Conservation (phyloP, 2,329 filamentous ascomycete species). For the Ceratocystis smalleyi region DNA sequence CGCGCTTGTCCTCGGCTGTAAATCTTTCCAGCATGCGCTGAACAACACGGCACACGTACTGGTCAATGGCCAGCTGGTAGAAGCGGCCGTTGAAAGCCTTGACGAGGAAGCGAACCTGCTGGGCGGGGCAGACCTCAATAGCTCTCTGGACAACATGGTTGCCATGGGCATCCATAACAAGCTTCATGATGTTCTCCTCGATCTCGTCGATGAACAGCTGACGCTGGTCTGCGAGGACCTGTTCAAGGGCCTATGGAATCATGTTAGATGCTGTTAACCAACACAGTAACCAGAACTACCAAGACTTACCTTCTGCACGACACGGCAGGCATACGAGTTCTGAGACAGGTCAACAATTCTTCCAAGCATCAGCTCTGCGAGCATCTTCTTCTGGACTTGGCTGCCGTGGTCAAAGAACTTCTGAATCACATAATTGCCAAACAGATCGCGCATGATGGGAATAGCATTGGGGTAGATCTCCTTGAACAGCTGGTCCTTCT, state of each 20-base stretch:
- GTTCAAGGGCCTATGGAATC: conserved; percentile 57
- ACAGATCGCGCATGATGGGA: conserved; percentile 88
- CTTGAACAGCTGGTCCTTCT: conserved; percentile 78
- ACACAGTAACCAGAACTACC: too few relatives aligned
- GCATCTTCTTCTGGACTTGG: conserved; percentile 75
- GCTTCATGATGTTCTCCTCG: conserved; percentile 55
- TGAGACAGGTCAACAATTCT: conserved; percentile 64
- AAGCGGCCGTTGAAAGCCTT: conserved; percentile 64
- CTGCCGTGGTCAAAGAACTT: conserved; percentile 95
- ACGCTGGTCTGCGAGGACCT: conserved; percentile 86
- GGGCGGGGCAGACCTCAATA: conserved; percentile 61
- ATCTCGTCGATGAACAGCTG: conserved; percentile 70
- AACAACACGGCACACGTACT: conserved; percentile 82
- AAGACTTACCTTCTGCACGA: conserved; percentile 71
- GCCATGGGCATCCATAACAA: conserved; percentile 76
- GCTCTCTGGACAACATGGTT: conserved; percentile 96
- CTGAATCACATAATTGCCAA: conserved; percentile 96
- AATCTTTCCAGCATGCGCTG: conserved; percentile 82
- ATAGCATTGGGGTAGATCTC: conserved; percentile 75
- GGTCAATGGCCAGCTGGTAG: conserved; percentile 56
- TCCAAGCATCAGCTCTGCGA: conserved; percentile 77
- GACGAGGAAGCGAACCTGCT: conserved; percentile 75
- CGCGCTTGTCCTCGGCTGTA: conserved; percentile 51
- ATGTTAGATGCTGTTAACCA: conserved; percentile 7
- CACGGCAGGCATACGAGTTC: conserved; percentile 86